These are phyloP conservation scores for Chlamydomonas reinhardtii DNA, from an alignment of 163 green algal genomes.

Conservation along the genomic window DNA sequence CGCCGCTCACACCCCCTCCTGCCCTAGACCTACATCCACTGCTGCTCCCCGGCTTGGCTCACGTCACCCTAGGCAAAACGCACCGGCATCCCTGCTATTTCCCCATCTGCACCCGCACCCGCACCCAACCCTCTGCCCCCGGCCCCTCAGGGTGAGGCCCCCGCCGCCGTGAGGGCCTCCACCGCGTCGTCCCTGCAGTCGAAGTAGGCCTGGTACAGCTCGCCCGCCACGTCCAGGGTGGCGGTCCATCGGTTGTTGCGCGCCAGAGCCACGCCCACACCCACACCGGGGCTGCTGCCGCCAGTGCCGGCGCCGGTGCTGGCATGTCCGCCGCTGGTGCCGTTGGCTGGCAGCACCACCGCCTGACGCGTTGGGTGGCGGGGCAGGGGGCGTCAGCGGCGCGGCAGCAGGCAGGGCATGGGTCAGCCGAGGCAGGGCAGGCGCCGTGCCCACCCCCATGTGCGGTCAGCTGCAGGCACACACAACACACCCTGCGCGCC, in stretches of 20 bases:
- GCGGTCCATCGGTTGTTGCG: conserved; percentile 65
- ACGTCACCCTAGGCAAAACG: no score
- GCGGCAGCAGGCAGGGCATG: no score
- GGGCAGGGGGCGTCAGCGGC: not conserved
- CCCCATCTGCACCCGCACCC: no score
- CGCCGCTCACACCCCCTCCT: no score
- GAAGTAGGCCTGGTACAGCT: conserved; percentile 84
- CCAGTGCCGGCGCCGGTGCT: not conserved
- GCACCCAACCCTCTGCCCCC: no score
- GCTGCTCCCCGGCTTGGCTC: no score
- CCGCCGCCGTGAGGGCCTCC: conserved; percentile 67
- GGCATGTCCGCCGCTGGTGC: not conserved
- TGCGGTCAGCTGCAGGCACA: no score
- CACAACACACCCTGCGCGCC: no score
- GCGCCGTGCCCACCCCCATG: no score
- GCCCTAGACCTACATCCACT: no score
- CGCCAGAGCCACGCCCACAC: conserved; percentile 48
- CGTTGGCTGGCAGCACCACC: not conserved
- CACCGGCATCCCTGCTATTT: no score
- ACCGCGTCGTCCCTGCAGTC: conserved; percentile 66
- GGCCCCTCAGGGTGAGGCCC: not conserved
- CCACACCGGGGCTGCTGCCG: not conserved
- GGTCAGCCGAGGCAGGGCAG: no score
- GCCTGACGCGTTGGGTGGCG: not conserved
- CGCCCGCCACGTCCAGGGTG: conserved; percentile 71